Evolutionary conservation across 2,329 filamentous ascomycete genomes (phyloP), one percentile per base, ranked within the genome.

Genomic region (Cercospora sesami): DNA sequence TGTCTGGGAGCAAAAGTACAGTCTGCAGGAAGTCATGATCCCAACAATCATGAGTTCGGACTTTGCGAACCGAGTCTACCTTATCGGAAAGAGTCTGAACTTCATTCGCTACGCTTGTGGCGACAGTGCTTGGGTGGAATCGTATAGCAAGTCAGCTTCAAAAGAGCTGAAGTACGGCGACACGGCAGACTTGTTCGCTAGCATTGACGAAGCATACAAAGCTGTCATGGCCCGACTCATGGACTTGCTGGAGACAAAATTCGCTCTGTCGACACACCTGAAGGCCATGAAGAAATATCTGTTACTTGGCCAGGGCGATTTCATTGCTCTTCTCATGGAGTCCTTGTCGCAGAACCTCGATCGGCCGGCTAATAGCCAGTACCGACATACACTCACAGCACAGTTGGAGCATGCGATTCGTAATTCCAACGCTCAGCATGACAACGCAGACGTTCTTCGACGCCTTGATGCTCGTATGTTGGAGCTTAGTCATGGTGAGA

Each of bases 1-100:
- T 72, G 94, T 98, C 1, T 99, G 95, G 95, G 94, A 98, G 79
- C 93, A 97, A 80, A 98, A 98, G 78, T 99, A 97, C 81, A 91
- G 92, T 76, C 85, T 97, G 45, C 90, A 92, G 73, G 86, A 91
- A 67, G 86, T 87, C 59, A 95, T 97, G 91, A 89, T 97, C 26
- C 95, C 95, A 0, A 94, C 90, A 51, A 98, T 98, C 75, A 93
- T 97, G 73, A 96, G 93, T 0, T 86, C 91, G 55, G 94, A 97
- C 69, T 97, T 99, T 80, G 93, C 95, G 0, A 92, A 95, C 73
- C 97, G 97, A 77, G 92, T 99, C 5, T 98, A 98, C 75, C 83
- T 99, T 7, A 99, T 99, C 74, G 95, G 95, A 66, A 99, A 99
- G 79, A 97, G 94, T 4, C 86, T 99, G 64, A 99, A 99, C 80